These are phyloP conservation scores for Fusarium sp. DNA, from an alignment of 2,329 filamentous ascomycete species.

Conservation along the genomic window DNA sequence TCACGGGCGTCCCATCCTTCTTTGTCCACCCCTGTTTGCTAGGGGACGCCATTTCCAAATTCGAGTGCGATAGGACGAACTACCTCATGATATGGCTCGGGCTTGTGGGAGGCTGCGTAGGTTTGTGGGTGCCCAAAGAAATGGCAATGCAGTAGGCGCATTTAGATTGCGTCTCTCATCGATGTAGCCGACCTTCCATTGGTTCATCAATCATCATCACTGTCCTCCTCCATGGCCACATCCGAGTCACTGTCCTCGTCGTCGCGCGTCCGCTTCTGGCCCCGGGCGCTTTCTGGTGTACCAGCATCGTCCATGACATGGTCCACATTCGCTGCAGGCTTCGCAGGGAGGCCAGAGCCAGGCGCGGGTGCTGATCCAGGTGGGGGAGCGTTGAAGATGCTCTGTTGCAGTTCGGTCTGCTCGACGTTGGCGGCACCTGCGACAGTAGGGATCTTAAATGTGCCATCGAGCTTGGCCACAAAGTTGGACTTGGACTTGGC, in stretches of 20 bases:
- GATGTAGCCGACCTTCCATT: constrained; percentile 38
- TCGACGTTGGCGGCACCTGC: constrained; percentile 69
- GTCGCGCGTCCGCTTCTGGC: constrained; percentile 80
- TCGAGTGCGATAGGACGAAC: constrained; percentile 73
- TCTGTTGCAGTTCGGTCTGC: constrained; percentile 82
- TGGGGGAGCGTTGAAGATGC: constrained; percentile 80
- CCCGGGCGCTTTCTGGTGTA: constrained; percentile 67
- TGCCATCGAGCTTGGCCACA: constrained; percentile 92
- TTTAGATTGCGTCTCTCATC: constrained; percentile 28
- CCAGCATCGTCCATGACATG: constrained; percentile 66
- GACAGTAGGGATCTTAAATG: constrained; percentile 79
- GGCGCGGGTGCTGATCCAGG: constrained; percentile 64
- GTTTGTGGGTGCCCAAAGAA: constrained; percentile 81
- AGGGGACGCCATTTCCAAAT: constrained; percentile 81
- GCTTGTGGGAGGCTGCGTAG: constrained; percentile 85
- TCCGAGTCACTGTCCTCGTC: constrained; percentile 77
- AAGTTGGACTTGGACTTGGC: constrained; percentile 91
- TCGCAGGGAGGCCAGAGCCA: constrained; percentile 61
- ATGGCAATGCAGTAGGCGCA: constrained; percentile 65
- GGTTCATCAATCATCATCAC: constrained; percentile 75
- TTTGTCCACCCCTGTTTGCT: constrained; percentile 96
- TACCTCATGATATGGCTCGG: constrained; percentile 94
- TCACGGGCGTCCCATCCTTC: constrained; percentile 83
- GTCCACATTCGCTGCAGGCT: constrained; percentile 65
- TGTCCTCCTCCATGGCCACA: constrained; percentile 79